A percentile compares a stretch with the other conserved stretches of the same genome.
These are phyloP conservation scores for Calonectria naviculata DNA, from an alignment of 2,329 filamentous ascomycete genomes.

Conservation along the genomic window DNA sequence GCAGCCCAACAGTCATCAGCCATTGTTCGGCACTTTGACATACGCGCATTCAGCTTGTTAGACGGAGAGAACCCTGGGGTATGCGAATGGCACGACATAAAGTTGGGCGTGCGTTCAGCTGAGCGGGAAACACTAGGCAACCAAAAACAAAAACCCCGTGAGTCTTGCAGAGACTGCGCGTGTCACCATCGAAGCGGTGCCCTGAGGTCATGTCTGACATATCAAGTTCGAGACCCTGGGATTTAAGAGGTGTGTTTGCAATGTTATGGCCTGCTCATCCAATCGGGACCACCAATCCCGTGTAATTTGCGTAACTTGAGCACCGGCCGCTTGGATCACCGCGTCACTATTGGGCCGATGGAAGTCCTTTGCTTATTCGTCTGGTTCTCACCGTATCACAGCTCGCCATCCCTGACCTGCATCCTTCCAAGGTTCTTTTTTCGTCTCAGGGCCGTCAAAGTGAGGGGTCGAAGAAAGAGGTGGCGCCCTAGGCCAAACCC, in stretches of 20 bases:
- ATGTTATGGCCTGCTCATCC: neutral
- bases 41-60: neutral
- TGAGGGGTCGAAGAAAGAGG: neutral
- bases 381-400: neutral
- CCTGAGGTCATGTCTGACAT: neutral
- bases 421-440: neutral
- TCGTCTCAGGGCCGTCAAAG: neutral
- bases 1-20: neutral
- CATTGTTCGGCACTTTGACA: neutral
- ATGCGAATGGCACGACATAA: neutral
- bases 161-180: neutral
- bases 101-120: neutral
- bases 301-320: neutral
- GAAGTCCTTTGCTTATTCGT: neutral
- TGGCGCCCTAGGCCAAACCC: neutral
- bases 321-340: neutral
- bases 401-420: neutral
- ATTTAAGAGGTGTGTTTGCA: neutral
- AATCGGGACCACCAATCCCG: neutral
- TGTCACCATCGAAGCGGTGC: neutral
- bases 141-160: neutral
- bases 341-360: neutral
- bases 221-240: neutral
- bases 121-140: neutral
- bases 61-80: neutral